Evolutionary conservation across 306 rosid genomes (phyloP).

Genomic region (Phaseolus lunatus): DNA sequence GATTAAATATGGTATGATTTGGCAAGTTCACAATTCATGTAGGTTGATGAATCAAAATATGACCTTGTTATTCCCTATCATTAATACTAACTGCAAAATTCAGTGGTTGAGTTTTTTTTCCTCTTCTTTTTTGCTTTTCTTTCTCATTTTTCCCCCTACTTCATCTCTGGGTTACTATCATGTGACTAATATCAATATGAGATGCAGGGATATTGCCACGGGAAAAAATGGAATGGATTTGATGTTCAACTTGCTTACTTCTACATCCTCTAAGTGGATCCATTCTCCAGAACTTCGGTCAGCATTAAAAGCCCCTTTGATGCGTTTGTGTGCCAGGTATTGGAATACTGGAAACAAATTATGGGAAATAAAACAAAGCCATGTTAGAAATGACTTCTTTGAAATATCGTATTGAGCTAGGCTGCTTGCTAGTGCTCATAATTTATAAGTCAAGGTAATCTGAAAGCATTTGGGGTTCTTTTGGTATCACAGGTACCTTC

Average conservation of each 20-base stretch:
- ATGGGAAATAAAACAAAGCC: slow-evolving; percentile 25
- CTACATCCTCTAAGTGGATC: slow-evolving; percentile 75
- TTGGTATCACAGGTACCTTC: slow-evolving; percentile 72
- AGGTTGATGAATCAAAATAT: neutral
- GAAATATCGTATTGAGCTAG: slow-evolving; percentile 21
- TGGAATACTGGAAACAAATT: slow-evolving; percentile 26
- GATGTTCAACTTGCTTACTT: slow-evolving; percentile 74
- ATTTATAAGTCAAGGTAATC: slow-evolving; percentile 25
- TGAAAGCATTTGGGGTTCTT: slow-evolving; percentile 30
- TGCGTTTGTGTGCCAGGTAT: slow-evolving; percentile 87
- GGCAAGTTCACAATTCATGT: neutral
- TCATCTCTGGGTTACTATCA: slow-evolving; percentile 26
- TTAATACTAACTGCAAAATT: neutral
- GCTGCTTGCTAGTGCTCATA: neutral
- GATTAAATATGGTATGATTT: neutral
- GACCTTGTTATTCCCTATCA: neutral
- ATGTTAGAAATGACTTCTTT: slow-evolving; percentile 32
- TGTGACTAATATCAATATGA: slow-evolving; percentile 40
- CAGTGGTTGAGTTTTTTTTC: neutral
- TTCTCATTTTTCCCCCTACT: neutral
- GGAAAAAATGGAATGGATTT: slow-evolving; percentile 83
- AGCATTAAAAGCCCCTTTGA: slow-evolving; percentile 63
- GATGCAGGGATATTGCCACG: slow-evolving; percentile 62
- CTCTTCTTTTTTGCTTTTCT: neutral
- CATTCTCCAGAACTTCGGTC: slow-evolving; percentile 63